Conservation (phyloP, 2,329 filamentous ascomycete species). For the Diatrype stigma region DNA sequence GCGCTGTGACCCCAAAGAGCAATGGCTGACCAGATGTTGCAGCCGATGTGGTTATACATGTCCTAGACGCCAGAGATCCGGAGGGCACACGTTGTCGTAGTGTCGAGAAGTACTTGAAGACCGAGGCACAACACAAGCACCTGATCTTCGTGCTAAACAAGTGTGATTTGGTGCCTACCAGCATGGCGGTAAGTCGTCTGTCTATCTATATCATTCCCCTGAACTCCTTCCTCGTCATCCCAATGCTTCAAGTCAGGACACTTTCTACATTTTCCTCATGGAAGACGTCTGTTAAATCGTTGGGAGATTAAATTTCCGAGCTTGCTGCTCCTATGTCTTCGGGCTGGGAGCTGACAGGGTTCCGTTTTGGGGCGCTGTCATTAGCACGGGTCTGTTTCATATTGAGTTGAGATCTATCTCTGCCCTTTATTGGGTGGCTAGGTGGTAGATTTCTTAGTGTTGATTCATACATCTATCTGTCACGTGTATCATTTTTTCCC, state of each 20-base stretch:
- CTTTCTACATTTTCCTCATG: conserved; percentile 64
- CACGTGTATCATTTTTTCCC: no score
- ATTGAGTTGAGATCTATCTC: conserved; percentile 94
- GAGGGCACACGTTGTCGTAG: conserved; percentile 84
- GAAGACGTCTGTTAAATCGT: conserved; percentile 97
- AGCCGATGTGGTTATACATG: conserved; percentile 93
- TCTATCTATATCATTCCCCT: conserved; percentile 6
- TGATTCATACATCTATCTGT: conserved; percentile 76
- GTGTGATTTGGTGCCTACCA: conserved; percentile 87
- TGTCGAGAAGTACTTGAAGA: conserved; percentile 87
- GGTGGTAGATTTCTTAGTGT: conserved; percentile 96
- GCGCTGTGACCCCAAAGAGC: background rate
- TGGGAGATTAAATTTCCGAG: conserved; percentile 82
- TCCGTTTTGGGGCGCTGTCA: conserved; percentile 87
- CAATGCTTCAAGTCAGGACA: conserved; percentile 83
- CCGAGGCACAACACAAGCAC: conserved; percentile 95
- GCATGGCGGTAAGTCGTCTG: conserved; percentile 78
- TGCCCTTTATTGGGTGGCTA: conserved; percentile 51
- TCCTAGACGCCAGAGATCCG: conserved; percentile 85
- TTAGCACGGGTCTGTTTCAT: conserved; percentile 77
- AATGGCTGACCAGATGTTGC: conserved; percentile 68
- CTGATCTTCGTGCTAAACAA: conserved; percentile 87
- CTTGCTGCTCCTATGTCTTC: conserved; percentile 64
- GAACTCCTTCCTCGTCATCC: conserved; percentile 36
- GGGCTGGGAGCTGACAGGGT: conserved; percentile 64